A percentile compares a stretch with the other conserved stretches of the same genome.
phyloP scores from a whole-genome alignment of 768 basidiomycete species.

The Tephrocybe sp. region DNA sequence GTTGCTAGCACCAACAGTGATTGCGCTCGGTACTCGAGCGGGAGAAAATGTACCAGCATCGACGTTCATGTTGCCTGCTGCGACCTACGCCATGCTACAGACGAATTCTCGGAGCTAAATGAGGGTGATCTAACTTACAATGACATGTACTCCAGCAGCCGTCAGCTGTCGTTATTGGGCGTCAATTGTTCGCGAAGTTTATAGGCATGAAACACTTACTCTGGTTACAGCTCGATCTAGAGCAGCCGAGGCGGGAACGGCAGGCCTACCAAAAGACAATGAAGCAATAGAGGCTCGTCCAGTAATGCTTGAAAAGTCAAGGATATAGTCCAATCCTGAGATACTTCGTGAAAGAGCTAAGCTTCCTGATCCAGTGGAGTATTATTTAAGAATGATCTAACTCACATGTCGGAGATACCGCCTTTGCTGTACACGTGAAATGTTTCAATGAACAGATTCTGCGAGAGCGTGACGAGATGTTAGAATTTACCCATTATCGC shows the following conservation, averaged over 20 bases:
- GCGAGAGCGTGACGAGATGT: neutral
- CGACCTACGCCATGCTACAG: neutral
- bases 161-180: neutral
- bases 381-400: neutral
- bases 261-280: neutral
- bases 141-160: neutral
- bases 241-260: neutral
- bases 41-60: neutral
- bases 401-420: neutral
- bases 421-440: neutral
- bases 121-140: neutral
- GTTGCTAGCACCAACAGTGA: neutral
- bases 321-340: constrained; percentile 57
- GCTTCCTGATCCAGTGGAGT: neutral
- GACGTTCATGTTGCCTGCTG: neutral
- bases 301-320: constrained; percentile 51
- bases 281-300: constrained; percentile 32
- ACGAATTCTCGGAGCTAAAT: neutral
- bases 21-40: neutral
- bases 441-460: too few relatives aligned
- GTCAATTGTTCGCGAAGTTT: too few relatives aligned
- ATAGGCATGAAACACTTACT: neutral
- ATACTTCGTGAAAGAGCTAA: neutral
- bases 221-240: neutral
- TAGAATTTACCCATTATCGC: constrained; percentile 18